Evolutionary conservation across 805 yeast genomes (phyloP).

Genomic region (Barnettozyma pratensis): DNA sequence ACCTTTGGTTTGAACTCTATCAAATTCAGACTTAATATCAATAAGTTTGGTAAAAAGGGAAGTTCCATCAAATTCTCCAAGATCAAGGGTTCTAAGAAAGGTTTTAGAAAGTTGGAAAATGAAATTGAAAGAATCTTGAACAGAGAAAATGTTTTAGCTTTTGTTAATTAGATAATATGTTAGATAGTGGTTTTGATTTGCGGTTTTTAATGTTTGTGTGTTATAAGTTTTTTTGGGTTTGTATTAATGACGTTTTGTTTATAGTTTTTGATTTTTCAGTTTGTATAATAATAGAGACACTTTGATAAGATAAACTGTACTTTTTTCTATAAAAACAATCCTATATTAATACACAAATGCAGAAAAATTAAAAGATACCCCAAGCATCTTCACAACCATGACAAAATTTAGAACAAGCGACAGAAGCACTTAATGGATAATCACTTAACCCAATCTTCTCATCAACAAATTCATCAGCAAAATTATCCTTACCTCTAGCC

Average conservation of each 20-base stretch:
- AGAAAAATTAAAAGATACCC: slow-evolving; percentile 47
- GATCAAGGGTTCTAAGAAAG: slow-evolving; percentile 59
- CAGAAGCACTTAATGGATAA: slow-evolving; percentile 94
- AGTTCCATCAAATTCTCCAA: slow-evolving; percentile 57
- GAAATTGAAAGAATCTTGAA: slow-evolving; percentile 62
- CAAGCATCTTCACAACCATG: slow-evolving; percentile 99
- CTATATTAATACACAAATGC: slow-evolving; percentile 1
- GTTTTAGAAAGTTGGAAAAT: slow-evolving; percentile 51
- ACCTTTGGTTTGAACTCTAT: slow-evolving; percentile 60
- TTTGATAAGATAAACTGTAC: not conserved
- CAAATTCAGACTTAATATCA: slow-evolving; percentile 51
- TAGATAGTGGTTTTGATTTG: not conserved
- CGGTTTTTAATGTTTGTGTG: not conserved
- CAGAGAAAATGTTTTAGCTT: slow-evolving; percentile 55
- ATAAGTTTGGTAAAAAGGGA: slow-evolving; percentile 36
- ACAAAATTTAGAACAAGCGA: slow-evolving; percentile 96
- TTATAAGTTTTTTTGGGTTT: not conserved
- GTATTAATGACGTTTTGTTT: not conserved
- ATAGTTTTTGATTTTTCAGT: not conserved
- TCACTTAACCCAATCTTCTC: slow-evolving; percentile 95
- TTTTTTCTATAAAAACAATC: not conserved
- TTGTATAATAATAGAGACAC: slow-evolving; percentile 1
- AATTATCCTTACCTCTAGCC: slow-evolving; percentile 97
- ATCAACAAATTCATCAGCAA: slow-evolving; percentile 95
- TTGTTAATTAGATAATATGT: slow-evolving; percentile 6